Percentiles rank a stretch among this genome's conserved stretches.
Evolutionary conservation across 1,139 yeast genomes (phyloP).

Genomic region (Fermentozyma sake): DNA sequence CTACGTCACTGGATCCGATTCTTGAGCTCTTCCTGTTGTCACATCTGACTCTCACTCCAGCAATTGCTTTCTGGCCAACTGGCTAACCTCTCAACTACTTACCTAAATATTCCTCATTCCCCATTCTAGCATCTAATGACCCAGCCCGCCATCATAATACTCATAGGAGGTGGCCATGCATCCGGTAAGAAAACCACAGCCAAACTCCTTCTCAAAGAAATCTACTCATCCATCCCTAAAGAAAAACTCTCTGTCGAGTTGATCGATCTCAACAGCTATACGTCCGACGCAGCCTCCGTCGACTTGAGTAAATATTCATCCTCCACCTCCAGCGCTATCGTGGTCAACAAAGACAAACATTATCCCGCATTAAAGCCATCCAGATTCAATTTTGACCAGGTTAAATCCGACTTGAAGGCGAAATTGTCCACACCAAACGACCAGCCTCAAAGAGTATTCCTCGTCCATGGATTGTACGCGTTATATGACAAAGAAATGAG

Average conservation of each 20-base stretch:
- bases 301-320: slow-evolving; percentile 10
- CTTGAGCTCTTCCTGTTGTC: too few species aligned
- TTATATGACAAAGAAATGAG: slow-evolving; percentile 62
- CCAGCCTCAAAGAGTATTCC: slow-evolving; percentile 34
- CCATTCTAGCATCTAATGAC: too few species aligned
- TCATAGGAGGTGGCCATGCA: slow-evolving; percentile 75
- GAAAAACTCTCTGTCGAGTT: slow-evolving; percentile 1
- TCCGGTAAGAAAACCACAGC: slow-evolving; percentile 55
- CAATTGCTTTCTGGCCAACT: too few species aligned
- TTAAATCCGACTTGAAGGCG: slow-evolving; percentile 16
- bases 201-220: slow-evolving; percentile 23
- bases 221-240: slow-evolving; percentile 9
- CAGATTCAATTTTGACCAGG: slow-evolving; percentile 29
- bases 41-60: too few species aligned
- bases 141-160: slow-evolving; percentile 16
- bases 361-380: slow-evolving; percentile 34
- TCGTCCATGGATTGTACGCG: slow-evolving; percentile 80
- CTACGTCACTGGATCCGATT: too few species aligned
- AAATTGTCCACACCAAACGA: slow-evolving; percentile 7
- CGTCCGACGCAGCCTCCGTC: neutral
- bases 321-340: slow-evolving; percentile 29
- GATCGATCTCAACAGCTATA: slow-evolving; percentile 1
- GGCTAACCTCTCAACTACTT: too few species aligned
- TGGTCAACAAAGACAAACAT: slow-evolving; percentile 16
- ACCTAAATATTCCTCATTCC: too few species aligned